phyloP scores from a whole-genome alignment of 805 yeast genomes.

The Wickerhamiella azyma region DNA sequence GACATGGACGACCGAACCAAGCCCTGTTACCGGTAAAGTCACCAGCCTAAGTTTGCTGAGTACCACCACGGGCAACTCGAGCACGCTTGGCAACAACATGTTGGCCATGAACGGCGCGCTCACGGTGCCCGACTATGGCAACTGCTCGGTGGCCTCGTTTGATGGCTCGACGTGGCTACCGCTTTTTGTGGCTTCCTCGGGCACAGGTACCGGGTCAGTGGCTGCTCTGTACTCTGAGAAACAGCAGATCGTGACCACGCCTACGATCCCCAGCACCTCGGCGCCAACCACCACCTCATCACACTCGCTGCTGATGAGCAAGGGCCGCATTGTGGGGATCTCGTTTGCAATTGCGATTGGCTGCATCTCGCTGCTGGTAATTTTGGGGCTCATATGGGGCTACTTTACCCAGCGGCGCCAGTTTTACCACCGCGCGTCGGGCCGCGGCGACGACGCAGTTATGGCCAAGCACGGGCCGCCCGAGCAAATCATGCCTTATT shows the following conservation, averaged over 20 bases:
- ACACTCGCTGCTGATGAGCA: conserved; percentile 22
- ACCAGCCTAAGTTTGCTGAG: conserved; percentile 32
- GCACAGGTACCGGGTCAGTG: conserved; percentile 17
- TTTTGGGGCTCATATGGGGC: conserved; percentile 31
- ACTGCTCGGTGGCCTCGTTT: conserved; percentile 45
- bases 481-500: conserved; percentile 27
- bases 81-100: conserved; percentile 29
- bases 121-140: conserved; percentile 37
- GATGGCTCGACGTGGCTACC: conserved; percentile 63
- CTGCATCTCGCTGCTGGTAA: conserved; percentile 30
- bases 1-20: conserved; percentile 36
- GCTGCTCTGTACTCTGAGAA: conserved; percentile 24
- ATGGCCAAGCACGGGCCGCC: conserved; percentile 55
- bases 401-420: conserved; percentile 29
- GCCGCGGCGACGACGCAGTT: conserved; percentile 46
- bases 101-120: conserved; percentile 49
- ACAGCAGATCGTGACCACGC: conserved; percentile 10
- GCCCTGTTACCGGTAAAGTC: conserved; percentile 21
- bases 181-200: conserved; percentile 26
- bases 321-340: conserved; percentile 57
- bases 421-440: conserved; percentile 33
- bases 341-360: conserved; percentile 56
- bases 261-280: background rate
- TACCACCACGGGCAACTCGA: conserved; percentile 24
- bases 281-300: background rate